Evolutionary conservation across 2,329 filamentous ascomycete genomes (phyloP).

Genomic region (Akanthomyces muscarius): DNA sequence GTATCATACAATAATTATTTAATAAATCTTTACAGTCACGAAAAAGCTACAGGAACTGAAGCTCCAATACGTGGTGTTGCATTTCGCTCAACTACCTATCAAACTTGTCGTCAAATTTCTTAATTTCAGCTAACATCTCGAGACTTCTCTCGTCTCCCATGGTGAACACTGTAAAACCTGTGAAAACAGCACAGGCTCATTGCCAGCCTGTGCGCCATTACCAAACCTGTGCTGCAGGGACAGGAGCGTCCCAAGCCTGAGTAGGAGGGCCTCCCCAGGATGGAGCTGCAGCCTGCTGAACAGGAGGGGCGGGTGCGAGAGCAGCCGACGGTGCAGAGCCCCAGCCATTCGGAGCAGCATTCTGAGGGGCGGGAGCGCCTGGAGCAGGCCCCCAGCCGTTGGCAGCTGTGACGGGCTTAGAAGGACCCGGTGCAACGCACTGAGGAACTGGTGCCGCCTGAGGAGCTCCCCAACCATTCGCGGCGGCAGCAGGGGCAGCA

Average conservation of each 20-base stretch:
- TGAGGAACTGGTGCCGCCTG: too few relatives aligned
- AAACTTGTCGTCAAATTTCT: not conserved
- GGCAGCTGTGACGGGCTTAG: not conserved
- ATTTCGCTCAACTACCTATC: not conserved
- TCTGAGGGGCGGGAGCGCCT: not conserved
- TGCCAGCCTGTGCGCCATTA: not conserved
- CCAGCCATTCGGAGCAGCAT: not conserved
- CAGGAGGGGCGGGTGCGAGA: not conserved
- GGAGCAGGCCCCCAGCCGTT: not conserved
- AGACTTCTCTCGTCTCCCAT: not conserved
- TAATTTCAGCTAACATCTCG: not conserved
- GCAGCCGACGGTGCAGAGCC: not conserved
- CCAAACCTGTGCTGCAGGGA: not conserved
- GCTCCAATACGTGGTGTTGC: not conserved
- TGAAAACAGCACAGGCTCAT: not conserved
- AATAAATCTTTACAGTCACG: not conserved
- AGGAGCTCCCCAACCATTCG: too few relatives aligned
- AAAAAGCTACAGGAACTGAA: too few relatives aligned
- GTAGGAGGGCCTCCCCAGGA: not conserved
- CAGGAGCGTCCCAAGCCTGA: slow-evolving; percentile 9
- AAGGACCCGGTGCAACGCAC: too few relatives aligned
- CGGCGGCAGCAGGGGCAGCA: too few relatives aligned
- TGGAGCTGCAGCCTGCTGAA: not conserved
- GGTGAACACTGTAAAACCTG: too few relatives aligned
- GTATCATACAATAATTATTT: slow-evolving; percentile 7